Percentiles rank a stretch among this genome's conserved stretches.
Conservation (phyloP, 257 asterid species). For the Knoxia roxburghii region DNA sequence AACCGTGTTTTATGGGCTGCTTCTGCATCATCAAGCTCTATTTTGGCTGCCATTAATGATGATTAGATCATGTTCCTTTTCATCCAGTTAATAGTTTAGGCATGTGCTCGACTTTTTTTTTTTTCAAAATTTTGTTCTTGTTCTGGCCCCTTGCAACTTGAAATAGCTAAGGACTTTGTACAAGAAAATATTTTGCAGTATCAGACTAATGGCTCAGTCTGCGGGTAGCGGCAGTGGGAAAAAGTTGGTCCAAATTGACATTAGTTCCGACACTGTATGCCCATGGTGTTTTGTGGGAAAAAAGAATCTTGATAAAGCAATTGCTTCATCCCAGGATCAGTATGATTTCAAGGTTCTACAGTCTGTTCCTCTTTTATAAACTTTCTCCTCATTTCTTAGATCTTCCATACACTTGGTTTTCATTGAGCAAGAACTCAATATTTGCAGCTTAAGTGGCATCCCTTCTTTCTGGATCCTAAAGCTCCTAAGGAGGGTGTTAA, state of each 20-base stretch:
- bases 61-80: neutral
- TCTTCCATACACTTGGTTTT: too few species aligned
- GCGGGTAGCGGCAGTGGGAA: slow-evolving; percentile 38
- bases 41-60: neutral
- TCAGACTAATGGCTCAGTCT: slow-evolving; percentile 37
- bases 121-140: neutral
- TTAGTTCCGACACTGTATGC: slow-evolving; percentile 67
- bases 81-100: neutral
- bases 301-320: slow-evolving; percentile 71
- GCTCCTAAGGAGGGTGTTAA: slow-evolving; percentile 66
- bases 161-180: neutral
- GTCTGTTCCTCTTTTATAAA: neutral
- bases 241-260: slow-evolving; percentile 57
- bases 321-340: slow-evolving; percentile 44
- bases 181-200: slow-evolving; percentile 11
- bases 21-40: neutral
- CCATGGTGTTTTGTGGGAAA: slow-evolving; percentile 96
- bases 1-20: neutral
- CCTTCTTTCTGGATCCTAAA: slow-evolving; percentile 49
- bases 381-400: neutral
- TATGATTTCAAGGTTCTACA: slow-evolving; percentile 38
- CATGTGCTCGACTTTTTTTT: neutral
- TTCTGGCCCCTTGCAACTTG: neutral
- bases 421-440: neutral
- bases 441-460: slow-evolving; percentile 45